Evolutionary conservation across 495 filamentous ascomycete species (phyloP), one percentile per base, ranked within the genome.

Genomic region (Haplographium delicatum): DNA sequence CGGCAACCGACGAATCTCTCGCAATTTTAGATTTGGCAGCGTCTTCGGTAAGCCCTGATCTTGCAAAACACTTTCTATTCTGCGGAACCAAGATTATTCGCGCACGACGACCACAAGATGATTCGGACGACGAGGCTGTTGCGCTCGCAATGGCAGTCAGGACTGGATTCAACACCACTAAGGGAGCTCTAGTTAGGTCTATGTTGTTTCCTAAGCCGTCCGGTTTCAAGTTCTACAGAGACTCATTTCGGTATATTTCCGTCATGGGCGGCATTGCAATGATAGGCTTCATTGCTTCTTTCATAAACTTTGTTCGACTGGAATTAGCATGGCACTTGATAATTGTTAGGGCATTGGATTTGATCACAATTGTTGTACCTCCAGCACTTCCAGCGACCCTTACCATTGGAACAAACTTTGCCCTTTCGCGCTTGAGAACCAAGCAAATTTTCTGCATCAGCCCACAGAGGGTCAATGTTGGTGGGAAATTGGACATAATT

Each of bases 181-280:
- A 97, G 63, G 94, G 94, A 25, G 86, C 93, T 27, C 70, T 99
- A 9, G 90, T 99, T 53, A 86, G 94, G 19, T 96, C 94, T 1
- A 99, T 99, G 91, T 82, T 99, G 24, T 97, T 99, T 63, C 94
- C 94, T 0, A 97, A 96, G 60, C 94, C 94, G 0, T 94, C 91
- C 19, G 91, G 89, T 1, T 97, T 99, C 75, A 96, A 93, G 59
- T 97, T 99, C 62, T 97, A 99, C 62, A 78, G 88, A 15, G 94
- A 99, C 62, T 96, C 94, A 3, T 99, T 99, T 62, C 83, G 90
- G 20, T 99, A 97, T 62, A 96, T 99, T 53, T 90, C 88, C 5
- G 94, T 99, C 27, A 97, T 99, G 94, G 91, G 76, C 38, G 66
- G 80, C n/a, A 83, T 99, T 54, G 94, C 94, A 22, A 62, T 82